Base-by-base conservation (phyloP, 129 eudicot genomes). In the Flaveria linearis region DNA sequence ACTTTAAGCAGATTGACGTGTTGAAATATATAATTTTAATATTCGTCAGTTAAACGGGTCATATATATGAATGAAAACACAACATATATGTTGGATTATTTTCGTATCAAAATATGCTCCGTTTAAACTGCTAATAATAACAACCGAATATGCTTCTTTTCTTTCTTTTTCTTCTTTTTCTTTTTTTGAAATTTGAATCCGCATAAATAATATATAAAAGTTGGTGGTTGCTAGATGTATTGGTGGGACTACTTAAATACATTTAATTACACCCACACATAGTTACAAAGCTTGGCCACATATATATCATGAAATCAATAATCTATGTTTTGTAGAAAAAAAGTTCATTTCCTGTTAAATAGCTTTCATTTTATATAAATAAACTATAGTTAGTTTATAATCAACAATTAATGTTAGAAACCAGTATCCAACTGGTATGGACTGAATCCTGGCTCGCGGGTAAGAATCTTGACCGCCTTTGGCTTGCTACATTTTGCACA, bases 221-320 rank as follows among this genome's bases (percentile, higher is more conserved):
- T 13, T 76, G 39, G 73, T 76, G 73, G 72, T 46, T 49, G 71
- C 33, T 75, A 25, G 39, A 63, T 47, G 62, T 61, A 78, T 14
- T 18, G 25, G 77, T 62, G 65, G 77, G 72, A 49, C 72, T 62
- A 71, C 53, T 28, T 26, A 49, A 15, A 78, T 10, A 22, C 67
- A 50, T 71, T 78, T 77, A 71, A 78, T 71, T 71, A 58, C 42
- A 60, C 50, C 82, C 65, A 78, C 64, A 70, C 23, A 45, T 8
- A 55, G 14, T 51, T 49, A 28, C 49, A 63, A 63, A 47, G 15
- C 13, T 47, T 75, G 72, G 50, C 60, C 46, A 60, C 61, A 43
- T 30, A 57, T 30, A 57, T 64, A 25, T 39, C 47, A 58, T 57
- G 2, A 23, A 45, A 74, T 63, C 47, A 42, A 42, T 7, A 46